Base-by-base conservation (phyloP, 768 basidiomycete genomes). In the Lanmaoa pseudosensibilis region DNA sequence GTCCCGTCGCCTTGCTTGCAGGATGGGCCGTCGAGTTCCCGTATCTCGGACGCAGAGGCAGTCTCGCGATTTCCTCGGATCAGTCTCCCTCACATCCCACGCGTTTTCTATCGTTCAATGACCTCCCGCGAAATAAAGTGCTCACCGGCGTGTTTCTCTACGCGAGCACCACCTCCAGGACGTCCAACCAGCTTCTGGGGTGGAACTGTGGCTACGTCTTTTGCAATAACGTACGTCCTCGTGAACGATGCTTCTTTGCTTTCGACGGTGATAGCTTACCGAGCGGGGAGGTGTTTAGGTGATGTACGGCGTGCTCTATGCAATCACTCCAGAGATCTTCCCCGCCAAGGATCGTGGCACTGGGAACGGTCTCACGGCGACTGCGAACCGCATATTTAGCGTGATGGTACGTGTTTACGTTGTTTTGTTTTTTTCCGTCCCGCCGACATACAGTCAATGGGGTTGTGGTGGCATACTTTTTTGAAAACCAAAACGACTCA, bases 181-280 rank as follows among this genome's bases (percentile, higher is more conserved):
- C 80, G 56, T 88, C 85, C 9, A 77, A 85, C 57, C 77, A 81
- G 27, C 77, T 91, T 40, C 77, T 92, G 25, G 89, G 84, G 46
- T 92, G 89, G 89, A 90, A 91, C 70, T 92, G 88, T 65, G 87
- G 81, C 10, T 88, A 87, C 59, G 78, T 74, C n/a, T 86, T 87
- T 65, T 78, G 71, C 59, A 83, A 80, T 51, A 85, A 85, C 62
- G 82, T 86, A 54, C 45, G 76, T 70, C 38, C 37, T 43, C 13
- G 23, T 7, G n/a, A 21, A 44, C 33, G 34, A 44, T 49, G n/a
- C 52, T 19, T 21, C n/a, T n/a, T n/a, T n/a, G n/a, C n/a, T 21
- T 37, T 52, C n/a, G 23, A 33, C 15, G 19, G 39, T 30, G 32
- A 8, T 2, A 1, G 12, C 43, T 59, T 25, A 59, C n/a, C 5